Evolutionary conservation across 2,329 filamentous ascomycete species (phyloP), one percentile per base, ranked within the genome.

Genomic region (Fusarium clavum): DNA sequence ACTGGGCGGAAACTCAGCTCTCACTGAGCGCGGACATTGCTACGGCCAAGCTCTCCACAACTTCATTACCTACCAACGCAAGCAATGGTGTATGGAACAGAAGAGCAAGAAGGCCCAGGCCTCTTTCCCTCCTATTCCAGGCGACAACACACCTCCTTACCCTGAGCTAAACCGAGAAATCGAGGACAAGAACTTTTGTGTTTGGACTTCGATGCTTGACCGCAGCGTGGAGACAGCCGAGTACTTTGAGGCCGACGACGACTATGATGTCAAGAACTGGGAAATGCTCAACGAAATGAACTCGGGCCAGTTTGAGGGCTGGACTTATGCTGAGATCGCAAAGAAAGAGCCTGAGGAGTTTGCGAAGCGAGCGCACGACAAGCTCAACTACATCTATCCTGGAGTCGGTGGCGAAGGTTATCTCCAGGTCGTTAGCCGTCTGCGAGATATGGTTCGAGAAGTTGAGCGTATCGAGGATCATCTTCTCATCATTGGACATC

Each of bases 271-370:
- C 74, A 99, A 99, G 83, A 93, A 97, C 73, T 97, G 95, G 94
- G 92, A 94, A 76, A 97, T 97, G 93, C 87, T 99, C 54, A 97
- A 99, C 77, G 96, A 99, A 81, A 88, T 99, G 51, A 97, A 98
- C 75, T 92, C 95, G 0, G 96, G 96, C 16, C 87, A 90, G 52
- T 97, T 98, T 83, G 96, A 99, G 77, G 95, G 96, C 53, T 90
- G 98, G 85, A 98, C 96, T 0, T 98, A 99, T 79, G 88, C 92
- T 4, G 93, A 97, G 74, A 98, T 99, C 73, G 91, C 90, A 59
- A 83, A 87, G n/a, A 88, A 90, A 65, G 91, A 92, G 77, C 91
- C 91, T 0, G 90, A 94, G 4, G 94, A 99, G 77, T 99, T 94
- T 77, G 85, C 86, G 43, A 91, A 92, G 76, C 92, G 96, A 51